Base-by-base conservation (phyloP, 1,139 yeast genomes). In the Kodamaea anthophila region DNA sequence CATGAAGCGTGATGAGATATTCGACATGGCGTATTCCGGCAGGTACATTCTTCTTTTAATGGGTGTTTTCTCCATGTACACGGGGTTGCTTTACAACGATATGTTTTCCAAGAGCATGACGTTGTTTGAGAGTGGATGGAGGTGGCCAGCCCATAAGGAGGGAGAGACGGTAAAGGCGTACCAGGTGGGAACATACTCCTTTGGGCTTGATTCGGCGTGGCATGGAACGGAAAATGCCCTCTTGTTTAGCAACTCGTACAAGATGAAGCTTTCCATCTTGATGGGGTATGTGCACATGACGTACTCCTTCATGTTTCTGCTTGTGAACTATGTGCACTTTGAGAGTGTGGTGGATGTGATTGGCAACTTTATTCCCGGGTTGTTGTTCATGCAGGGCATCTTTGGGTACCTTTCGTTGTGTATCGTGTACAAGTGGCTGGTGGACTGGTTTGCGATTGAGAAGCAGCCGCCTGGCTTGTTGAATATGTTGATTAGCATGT, bases 241-340 rank as follows among this genome's bases (percentile, higher is more conserved):
- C 40, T 59, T 82, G 36, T 82, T 82, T 53, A 67, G 86, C 18
- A 82, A 82, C 55, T 82, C 91, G 0, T 82, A 79, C 56, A 82
- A 82, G 58, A 82, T 82, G 93, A 82, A 82, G 47, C 61, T 82
- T 38, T 81, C 91, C 3, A 77, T 82, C 36, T 65, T 82, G 45
- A 77, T 82, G 84, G 93, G 93, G 14, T 82, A 76, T 53, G 55
- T 68, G 30, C 93, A 82, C 53, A 82, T 82, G 93, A 55, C 83
- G 2, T 82, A 82, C 52, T 79, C 88, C 3, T 77, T 68, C 53
- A 49, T 70, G 46, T 81, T 82, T 45, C 79, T 91, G 4, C 65
- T 77, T 36, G 79, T 76, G 31, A 83, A 83, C 49, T 76, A 76
- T 37, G 38, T 69, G 28, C 64, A 74, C 47, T 78, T 69, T 51